Base-by-base conservation (phyloP, 805 yeast genomes). In the Candida sakaeoensis region DNA sequence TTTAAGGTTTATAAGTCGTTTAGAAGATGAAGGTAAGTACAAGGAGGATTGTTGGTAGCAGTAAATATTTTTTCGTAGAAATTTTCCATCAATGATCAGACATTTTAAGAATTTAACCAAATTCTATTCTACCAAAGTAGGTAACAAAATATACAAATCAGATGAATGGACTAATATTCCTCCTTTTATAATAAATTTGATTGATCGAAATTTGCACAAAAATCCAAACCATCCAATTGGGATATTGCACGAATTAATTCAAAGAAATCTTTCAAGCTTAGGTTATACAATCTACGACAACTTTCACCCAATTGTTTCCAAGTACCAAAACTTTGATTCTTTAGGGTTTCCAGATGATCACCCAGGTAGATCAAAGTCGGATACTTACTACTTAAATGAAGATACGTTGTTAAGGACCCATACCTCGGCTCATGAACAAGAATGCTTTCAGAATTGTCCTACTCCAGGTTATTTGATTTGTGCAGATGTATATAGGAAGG, bases 401-500 rank as follows among this genome's bases (percentile, higher is more conserved):
- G 74, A 75, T 15, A 67, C 81, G 23, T 67, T 93, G 21, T 65
- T 93, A 44, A 71, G 99, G 54, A 93, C 99, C 0, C 99, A 93
- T 57, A 91, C 99, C 0, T 89, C 97, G 1, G 99, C 99, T 0
- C 99, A 93, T 60, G 99, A 93, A 62, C 77, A 75, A 49, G 89
- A 85, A 54, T 88, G 96, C 55, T 91, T 88, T 62, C 68, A 72
- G 33, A 61, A 62, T 2, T 71, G 80, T 38, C 55, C 72, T 19
- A 80, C 91, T 0, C 89, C 95, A 0, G 98, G 98, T 0, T 93
- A 85, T 60, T 74, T 93, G 48, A 90, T 93, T 34, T 76, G 95
- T 9, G 99, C 98, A 1, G 99, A 93, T 60, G 99, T 93, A 8
- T 93, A 90, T 57, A 75, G 99, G 54, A 75, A 95, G 53, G 99